These are phyloP conservation scores for Trichoderma simmonsii DNA, from an alignment of 2,329 filamentous ascomycete genomes.

Conservation along the genomic window DNA sequence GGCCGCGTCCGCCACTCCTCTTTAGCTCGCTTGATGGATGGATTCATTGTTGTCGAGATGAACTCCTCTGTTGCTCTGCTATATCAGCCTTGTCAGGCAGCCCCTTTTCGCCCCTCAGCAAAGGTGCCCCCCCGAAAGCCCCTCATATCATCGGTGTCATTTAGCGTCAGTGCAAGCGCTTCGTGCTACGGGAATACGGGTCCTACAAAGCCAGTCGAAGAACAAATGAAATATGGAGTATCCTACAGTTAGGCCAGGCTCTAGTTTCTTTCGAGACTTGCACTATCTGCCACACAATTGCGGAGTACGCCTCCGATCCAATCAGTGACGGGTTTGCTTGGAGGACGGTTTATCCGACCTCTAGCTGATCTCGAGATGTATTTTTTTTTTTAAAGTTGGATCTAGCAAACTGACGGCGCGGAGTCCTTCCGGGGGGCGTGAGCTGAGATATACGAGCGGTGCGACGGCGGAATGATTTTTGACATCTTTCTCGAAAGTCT, in stretches of 20 bases:
- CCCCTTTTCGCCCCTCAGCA: constrained; percentile 13
- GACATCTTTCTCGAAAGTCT: neutral
- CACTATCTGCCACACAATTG: neutral
- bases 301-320: neutral
- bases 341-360: constrained; percentile 10
- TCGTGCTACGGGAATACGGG: neutral
- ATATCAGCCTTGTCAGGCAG: constrained; percentile 16
- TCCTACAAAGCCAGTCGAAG: neutral
- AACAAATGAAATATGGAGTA: constrained; percentile 7
- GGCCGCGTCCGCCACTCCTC: neutral
- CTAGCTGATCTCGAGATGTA: neutral
- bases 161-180: neutral
- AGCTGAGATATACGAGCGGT: neutral
- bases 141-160: neutral
- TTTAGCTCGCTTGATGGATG: neutral
- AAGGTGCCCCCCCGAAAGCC: neutral
- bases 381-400: constrained; percentile 4
- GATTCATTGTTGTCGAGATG: constrained; percentile 4
- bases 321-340: neutral
- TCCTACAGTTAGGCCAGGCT: neutral
- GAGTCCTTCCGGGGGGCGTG: neutral
- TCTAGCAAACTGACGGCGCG: neutral
- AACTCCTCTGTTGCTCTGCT: neutral
- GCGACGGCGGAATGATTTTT: neutral
- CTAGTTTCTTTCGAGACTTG: neutral